Conservation (phyloP, 2,329 filamentous ascomycete genomes). For the Phoma sp. region DNA sequence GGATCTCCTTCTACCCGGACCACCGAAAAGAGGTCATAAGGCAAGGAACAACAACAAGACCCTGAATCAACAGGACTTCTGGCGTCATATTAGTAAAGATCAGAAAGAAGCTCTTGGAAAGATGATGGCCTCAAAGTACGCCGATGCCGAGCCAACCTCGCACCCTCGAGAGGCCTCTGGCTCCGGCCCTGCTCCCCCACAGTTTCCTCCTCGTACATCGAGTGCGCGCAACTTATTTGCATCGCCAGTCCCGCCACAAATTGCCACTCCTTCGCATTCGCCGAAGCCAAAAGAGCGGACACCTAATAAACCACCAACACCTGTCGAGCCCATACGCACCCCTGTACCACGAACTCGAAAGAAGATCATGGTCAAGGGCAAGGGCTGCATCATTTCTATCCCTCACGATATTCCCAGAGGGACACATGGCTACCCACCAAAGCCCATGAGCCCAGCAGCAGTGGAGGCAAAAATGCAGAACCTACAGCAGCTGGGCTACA, state of each 20-base stretch:
- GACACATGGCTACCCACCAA: conserved; percentile 51
- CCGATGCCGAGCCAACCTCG: conserved; percentile 43
- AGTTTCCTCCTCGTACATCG: conserved; percentile 22
- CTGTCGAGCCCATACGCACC: conserved; percentile 25
- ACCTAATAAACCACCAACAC: conserved; percentile 26
- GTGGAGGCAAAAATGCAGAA: conserved; percentile 68
- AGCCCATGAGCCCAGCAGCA: conserved; percentile 58
- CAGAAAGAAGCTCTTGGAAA: conserved; percentile 50
- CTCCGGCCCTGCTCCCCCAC: conserved; percentile 14
- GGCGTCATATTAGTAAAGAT: conserved; percentile 52
- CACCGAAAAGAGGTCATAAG: conserved; percentile 50
- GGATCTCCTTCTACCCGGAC: conserved; percentile 28
- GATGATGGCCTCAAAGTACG: conserved; percentile 52
- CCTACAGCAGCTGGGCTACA: conserved; percentile 75
- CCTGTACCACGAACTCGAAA: conserved; percentile 51
- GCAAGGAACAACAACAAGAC: conserved; percentile 55
- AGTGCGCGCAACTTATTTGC: conserved; percentile 27
- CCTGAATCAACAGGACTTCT: conserved; percentile 59
- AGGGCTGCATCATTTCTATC: conserved; percentile 55
- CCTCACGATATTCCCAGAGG: conserved; percentile 52
- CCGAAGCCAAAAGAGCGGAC: conserved; percentile 30
- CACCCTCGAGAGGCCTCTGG: conserved; percentile 43
- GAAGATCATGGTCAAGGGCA: conserved; percentile 55
- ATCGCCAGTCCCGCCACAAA: conserved; percentile 29
- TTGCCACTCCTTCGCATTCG: conserved; percentile 24